A percentile compares a stretch with the other conserved stretches of the same genome.
phyloP scores from a whole-genome alignment of 495 filamentous ascomycete species.

The Cladorrhinum samala region DNA sequence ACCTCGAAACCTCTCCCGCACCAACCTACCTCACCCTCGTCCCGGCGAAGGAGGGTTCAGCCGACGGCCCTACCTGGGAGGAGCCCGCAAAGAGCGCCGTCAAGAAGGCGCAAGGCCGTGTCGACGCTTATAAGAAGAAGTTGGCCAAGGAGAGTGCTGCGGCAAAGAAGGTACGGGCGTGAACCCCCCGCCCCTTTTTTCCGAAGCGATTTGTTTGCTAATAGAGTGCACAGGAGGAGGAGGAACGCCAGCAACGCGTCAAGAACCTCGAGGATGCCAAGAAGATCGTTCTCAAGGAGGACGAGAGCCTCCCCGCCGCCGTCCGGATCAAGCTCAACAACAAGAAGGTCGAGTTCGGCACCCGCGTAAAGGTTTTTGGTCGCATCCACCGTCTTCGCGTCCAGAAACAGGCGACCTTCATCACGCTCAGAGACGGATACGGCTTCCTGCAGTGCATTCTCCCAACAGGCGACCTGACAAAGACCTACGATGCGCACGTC shows the following conservation, averaged over 20 bases:
- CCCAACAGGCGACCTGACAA: constrained; percentile 67
- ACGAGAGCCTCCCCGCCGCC: constrained; percentile 70
- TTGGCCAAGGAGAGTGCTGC: constrained; percentile 61
- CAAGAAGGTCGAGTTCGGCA: constrained; percentile 65
- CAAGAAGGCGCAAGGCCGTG: constrained; percentile 72
- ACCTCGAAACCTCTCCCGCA: constrained; percentile 48
- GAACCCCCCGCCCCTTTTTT: too few species aligned
- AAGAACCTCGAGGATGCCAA: constrained; percentile 76
- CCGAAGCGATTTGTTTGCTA: too few species aligned
- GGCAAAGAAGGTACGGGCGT: constrained; percentile 41
- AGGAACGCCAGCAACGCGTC: constrained; percentile 60
- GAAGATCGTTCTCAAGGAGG: constrained; percentile 77
- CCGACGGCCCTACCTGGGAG: constrained; percentile 60
- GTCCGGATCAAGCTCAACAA: constrained; percentile 66
- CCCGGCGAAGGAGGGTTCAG: constrained; percentile 57
- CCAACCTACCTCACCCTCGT: constrained; percentile 62
- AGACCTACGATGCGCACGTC: constrained; percentile 85
- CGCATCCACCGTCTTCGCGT: constrained; percentile 76
- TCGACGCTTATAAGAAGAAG: constrained; percentile 72
- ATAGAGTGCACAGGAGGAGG: constrained; percentile 47
- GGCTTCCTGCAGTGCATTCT: constrained; percentile 87
- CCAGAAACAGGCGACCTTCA: constrained; percentile 84
- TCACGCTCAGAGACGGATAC: constrained; percentile 83
- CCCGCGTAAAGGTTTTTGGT: constrained; percentile 75
- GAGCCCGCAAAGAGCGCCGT: constrained; percentile 73